Conservation (phyloP, 768 basidiomycete species). For the Pilatotrama ljubarskyi region DNA sequence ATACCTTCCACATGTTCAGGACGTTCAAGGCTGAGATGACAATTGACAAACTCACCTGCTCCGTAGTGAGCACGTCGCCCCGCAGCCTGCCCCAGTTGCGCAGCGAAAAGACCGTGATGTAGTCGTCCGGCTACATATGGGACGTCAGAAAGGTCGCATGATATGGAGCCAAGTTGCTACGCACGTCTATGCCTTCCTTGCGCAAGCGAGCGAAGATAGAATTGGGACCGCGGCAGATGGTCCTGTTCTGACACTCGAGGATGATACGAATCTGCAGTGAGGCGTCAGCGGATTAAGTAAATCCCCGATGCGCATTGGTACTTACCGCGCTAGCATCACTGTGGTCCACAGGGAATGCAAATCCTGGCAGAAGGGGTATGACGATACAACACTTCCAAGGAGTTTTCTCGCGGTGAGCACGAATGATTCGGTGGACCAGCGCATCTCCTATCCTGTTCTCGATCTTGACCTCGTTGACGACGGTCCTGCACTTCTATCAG, state of each 20-base stretch:
- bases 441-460: constrained; percentile 97
- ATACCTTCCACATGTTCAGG: constrained; percentile 52
- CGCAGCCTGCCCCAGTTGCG: constrained; percentile 93
- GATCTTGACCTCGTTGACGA: constrained; percentile 79
- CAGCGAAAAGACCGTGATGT: constrained; percentile 88
- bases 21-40: neutral
- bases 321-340: constrained; percentile 88
- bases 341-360: constrained; percentile 90
- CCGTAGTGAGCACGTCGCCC: constrained; percentile 81
- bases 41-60: constrained; percentile 56
- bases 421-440: constrained; percentile 85
- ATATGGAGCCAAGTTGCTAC: constrained; percentile 25
- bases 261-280: constrained; percentile 81
- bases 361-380: constrained; percentile 91
- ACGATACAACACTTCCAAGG: constrained; percentile 93
- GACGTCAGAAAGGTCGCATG: neutral
- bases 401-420: constrained; percentile 76
- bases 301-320: constrained; percentile 10
- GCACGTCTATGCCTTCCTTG: constrained; percentile 85
- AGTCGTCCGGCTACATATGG: constrained; percentile 76
- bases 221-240: constrained; percentile 83
- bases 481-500: constrained; percentile 52
- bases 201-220: constrained; percentile 87
- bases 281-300: neutral
- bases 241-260: constrained; percentile 90